Percentiles rank a stretch among this genome's conserved stretches.
These are phyloP conservation scores for Dalbergia oliveri DNA, from an alignment of 306 rosid species.

Conservation along the genomic window DNA sequence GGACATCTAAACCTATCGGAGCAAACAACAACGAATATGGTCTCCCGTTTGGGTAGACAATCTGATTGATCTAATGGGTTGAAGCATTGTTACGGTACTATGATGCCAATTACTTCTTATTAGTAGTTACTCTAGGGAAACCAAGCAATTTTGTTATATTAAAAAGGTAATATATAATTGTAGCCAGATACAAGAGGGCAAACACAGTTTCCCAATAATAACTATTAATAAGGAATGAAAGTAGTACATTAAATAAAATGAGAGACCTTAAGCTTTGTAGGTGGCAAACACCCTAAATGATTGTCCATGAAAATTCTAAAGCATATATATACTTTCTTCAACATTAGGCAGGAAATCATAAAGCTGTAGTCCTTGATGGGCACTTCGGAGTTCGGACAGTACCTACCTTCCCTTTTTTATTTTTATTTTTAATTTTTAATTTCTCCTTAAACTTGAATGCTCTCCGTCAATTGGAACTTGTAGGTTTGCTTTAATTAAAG, in stretches of 20 bases:
- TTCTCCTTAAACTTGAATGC: background rate
- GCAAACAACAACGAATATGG: slow-evolving; percentile 42
- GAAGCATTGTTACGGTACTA: too few relatives aligned
- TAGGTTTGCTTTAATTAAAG: background rate
- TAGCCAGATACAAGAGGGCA: too few relatives aligned
- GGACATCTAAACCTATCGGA: slow-evolving; percentile 41
- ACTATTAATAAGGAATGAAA: too few relatives aligned
- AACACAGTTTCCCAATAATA: too few relatives aligned
- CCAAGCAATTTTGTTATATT: too few relatives aligned
- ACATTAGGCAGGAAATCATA: background rate
- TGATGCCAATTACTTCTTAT: slow-evolving; percentile 1
- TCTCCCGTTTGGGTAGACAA: slow-evolving; percentile 58
- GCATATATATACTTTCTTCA: background rate
- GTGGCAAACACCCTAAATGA: background rate
- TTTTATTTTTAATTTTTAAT: background rate
- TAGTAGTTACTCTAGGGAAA: too few relatives aligned
- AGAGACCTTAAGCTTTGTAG: slow-evolving; percentile 25
- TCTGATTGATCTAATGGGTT: slow-evolving; percentile 60
- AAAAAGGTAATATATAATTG: too few relatives aligned
- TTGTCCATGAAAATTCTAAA: background rate
- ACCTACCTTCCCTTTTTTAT: too few relatives aligned
- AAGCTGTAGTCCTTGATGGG: background rate
- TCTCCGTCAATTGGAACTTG: background rate
- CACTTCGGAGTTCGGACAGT: background rate
- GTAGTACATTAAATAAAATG: slow-evolving; percentile 31